Evolutionary conservation across 805 yeast species (phyloP), one percentile per base, ranked within the genome.

Genomic region (Debaryomyces castellii): DNA sequence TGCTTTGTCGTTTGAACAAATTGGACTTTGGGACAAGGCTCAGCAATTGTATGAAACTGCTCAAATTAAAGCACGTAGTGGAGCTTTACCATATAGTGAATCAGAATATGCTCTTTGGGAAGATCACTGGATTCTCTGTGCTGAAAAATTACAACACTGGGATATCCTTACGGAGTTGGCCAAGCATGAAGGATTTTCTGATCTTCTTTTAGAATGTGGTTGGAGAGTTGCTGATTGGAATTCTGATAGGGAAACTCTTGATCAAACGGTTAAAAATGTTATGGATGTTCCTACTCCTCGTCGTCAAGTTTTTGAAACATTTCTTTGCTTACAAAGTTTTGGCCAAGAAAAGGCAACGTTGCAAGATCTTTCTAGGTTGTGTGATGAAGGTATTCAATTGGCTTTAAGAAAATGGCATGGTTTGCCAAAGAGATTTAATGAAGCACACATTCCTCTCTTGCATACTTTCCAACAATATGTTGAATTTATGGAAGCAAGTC

Each of bases 221-320:
- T 94, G 99, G 99, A 78, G 99, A 59, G 96, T 94, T 33, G 97
- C 99, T 6, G 98, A 94, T 59, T 94, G 99, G 99, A 85, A 85
- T 49, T 84, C 95, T 7, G 99, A 95, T 58, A 79, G 91, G 51
- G 98, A 92, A 52, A 94, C 98, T 0, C 71, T 94, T 32, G 97
- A 91, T 59, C 96, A 89, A 58, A 86, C 96, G 1, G 96, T 94
- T 21, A 89, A 90, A 64, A 87, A 95, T 36, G 96, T 94, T 4
- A 90, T 94, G 96, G 99, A 94, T 66, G 97, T 91, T 21, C 98
- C 99, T 3, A 95, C 99, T 0, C 98, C 99, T 1, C 78, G 99
- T 53, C 79, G 99, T 51, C 97, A 94, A 66, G 85, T 89, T 46
- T 92, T 92, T 62, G 97, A 94, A 63, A 90, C 99, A 0, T 94